Conservation (phyloP, 1,139 yeast species). For the Geotrichum macrosporum region DNA sequence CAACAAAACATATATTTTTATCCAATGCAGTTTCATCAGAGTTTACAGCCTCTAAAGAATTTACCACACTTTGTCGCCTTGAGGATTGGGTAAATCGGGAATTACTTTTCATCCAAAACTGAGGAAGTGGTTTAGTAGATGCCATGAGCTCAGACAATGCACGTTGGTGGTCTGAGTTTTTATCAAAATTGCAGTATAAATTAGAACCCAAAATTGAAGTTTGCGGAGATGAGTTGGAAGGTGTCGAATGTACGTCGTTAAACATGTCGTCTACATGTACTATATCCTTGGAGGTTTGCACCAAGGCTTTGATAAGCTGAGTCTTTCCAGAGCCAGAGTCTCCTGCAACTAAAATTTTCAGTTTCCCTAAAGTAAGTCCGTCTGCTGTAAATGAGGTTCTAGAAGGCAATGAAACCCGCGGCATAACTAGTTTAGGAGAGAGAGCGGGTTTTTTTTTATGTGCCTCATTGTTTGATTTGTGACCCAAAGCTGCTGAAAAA, state of each 20-base stretch:
- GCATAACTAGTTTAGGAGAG: conserved; percentile 18
- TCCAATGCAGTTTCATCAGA: conserved; percentile 28
- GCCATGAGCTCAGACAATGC: conserved; percentile 11
- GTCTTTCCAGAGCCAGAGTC: conserved; percentile 32
- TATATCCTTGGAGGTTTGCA: conserved; percentile 28
- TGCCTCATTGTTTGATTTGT: not conserved
- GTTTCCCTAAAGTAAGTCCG: conserved; percentile 17
- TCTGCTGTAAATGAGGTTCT: conserved; percentile 12
- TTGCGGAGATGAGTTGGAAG: not conserved
- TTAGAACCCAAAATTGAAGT: not conserved
- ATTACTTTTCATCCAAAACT: not conserved
- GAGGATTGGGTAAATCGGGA: not conserved
- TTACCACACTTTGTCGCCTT: conserved; percentile 25
- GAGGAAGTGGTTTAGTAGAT: conserved; percentile 3
- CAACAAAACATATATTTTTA: conserved; percentile 33
- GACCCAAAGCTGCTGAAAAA: conserved; percentile 9
- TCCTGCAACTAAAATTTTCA: conserved; percentile 18
- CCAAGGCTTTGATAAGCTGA: conserved; percentile 29
- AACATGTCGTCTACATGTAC: conserved; percentile 24
- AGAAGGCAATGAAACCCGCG: conserved; percentile 14
- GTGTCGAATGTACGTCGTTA: not conserved
- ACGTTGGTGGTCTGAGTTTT: not conserved
- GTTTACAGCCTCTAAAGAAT: conserved; percentile 24
- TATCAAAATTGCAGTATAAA: conserved; percentile 1
- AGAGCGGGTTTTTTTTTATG: not conserved